Evolutionary conservation across 371 early-diverging fungal genomes (phyloP), one percentile per base, ranked within the genome.

Genomic region (Apophysomyces variabilis): DNA sequence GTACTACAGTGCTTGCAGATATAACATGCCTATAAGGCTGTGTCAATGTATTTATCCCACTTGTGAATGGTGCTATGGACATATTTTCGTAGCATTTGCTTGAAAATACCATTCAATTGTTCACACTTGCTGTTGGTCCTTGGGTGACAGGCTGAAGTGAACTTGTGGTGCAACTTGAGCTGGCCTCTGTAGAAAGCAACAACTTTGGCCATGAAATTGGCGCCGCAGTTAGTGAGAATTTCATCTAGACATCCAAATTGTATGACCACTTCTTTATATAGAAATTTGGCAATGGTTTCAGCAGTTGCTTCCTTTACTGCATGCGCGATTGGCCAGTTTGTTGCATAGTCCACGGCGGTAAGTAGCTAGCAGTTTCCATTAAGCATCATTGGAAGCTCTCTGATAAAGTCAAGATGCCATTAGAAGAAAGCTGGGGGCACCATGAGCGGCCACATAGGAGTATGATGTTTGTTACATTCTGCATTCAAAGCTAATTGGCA

Each of bases 311-410:
- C 68, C 41, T 74, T 74, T 7, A 79, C 62, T 0, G 81, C 77
- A 7, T 65, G 57, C 0, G 76, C 75, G n/a, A 73, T 60, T 0
- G 70, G 65, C 82, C 82, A 82, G 50, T 69, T 77, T 0, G 79
- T 80, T 26, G 26, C 26, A 2, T 26, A 26, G 2, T 26, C 26
- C 0, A 26, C 2, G 26, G 26, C 26, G 2, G 26, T 26, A 26
- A 26, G 26, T 26, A 26, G 26, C 26, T 2, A 26, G 26, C 2
- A 2, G 26, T 26, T 26, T 26, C 26, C 2, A 26, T 26, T 26
- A 2, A 26, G 26, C 26, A 2, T 26, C 2, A 2, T 26, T 26
- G 26, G 26, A 2, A 26, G 26, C 26, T 26, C 26, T 26, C 26
- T 2, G 26, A 26, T 26, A 26, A 26, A 26, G 2, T 26, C 2